Conservation (phyloP, 1,284 basidiomycete species). For the Exsudoporus floridanus region DNA sequence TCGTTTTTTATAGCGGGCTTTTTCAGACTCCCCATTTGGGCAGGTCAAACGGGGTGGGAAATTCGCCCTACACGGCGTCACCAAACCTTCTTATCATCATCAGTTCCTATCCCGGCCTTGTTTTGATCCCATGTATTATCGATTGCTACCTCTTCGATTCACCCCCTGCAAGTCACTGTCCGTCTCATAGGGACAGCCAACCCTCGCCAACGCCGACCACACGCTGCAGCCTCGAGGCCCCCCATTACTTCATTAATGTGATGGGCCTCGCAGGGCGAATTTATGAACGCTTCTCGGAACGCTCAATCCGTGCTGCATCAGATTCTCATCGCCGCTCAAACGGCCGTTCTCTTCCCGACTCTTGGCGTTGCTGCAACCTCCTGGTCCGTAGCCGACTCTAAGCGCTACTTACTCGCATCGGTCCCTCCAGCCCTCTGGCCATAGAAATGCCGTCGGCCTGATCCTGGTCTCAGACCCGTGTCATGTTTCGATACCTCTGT, state of each 20-base stretch:
- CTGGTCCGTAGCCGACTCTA: neutral
- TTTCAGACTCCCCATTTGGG: slow-evolving; percentile 39
- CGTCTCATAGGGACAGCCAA: too few relatives aligned
- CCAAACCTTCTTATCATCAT: slow-evolving; percentile 17
- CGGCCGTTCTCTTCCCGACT: neutral
- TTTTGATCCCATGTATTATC: neutral
- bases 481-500: neutral
- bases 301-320: slow-evolving; percentile 3
- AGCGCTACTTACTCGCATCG: neutral
- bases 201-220: neutral
- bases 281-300: slow-evolving; percentile 2
- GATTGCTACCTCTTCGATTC: neutral
- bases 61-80: neutral
- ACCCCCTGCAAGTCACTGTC: too few relatives aligned
- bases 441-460: neutral
- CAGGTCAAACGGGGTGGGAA: slow-evolving; percentile 15
- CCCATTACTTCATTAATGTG: neutral
- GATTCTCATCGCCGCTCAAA: slow-evolving; percentile 9
- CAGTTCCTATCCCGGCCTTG: slow-evolving; percentile 1
- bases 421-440: neutral
- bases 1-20: slow-evolving; percentile 32
- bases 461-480: neutral
- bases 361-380: neutral
- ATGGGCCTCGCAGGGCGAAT: neutral
- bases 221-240: slow-evolving; percentile 20